Conservation (phyloP, 306 rosid genomes). For the Herpetospermum pedunculosum region DNA sequence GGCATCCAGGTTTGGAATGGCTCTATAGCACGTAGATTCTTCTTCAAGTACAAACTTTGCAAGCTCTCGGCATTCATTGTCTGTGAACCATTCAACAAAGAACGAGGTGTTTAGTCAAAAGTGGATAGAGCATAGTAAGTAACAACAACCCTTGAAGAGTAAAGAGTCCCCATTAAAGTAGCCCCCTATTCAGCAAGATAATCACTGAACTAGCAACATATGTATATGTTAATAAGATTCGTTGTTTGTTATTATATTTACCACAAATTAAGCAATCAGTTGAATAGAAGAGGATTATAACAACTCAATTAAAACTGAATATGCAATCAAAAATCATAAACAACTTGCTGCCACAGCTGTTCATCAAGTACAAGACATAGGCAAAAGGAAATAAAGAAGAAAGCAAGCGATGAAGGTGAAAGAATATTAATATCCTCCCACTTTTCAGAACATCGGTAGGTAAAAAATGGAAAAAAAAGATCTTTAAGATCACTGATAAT, state of each 20-base stretch:
- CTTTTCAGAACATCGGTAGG: neutral
- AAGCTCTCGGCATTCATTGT: constrained; percentile 16
- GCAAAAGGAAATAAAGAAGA: constrained; percentile 3
- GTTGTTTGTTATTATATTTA: neutral
- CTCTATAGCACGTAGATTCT: constrained; percentile 15
- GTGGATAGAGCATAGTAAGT: neutral
- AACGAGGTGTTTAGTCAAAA: constrained; percentile 8
- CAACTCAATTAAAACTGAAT: neutral
- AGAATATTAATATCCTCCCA: neutral
- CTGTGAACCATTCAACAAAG: constrained; percentile 24
- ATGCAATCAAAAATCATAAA: neutral
- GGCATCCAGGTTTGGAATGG: constrained; percentile 21
- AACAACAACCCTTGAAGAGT: neutral
- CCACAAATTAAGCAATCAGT: neutral
- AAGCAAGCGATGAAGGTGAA: neutral
- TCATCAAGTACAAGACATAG: neutral
- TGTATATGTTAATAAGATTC: neutral
- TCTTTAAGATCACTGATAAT: neutral
- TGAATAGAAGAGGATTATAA: neutral
- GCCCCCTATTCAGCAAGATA: neutral
- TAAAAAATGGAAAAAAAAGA: neutral
- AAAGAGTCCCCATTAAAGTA: neutral
- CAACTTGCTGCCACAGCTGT: neutral
- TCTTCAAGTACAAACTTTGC: constrained; percentile 8
- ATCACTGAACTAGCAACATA: neutral